Percentiles rank a stretch among this genome's conserved stretches.
phyloP scores from a whole-genome alignment of 768 basidiomycete genomes.

The Dioszegia aurantiaca region DNA sequence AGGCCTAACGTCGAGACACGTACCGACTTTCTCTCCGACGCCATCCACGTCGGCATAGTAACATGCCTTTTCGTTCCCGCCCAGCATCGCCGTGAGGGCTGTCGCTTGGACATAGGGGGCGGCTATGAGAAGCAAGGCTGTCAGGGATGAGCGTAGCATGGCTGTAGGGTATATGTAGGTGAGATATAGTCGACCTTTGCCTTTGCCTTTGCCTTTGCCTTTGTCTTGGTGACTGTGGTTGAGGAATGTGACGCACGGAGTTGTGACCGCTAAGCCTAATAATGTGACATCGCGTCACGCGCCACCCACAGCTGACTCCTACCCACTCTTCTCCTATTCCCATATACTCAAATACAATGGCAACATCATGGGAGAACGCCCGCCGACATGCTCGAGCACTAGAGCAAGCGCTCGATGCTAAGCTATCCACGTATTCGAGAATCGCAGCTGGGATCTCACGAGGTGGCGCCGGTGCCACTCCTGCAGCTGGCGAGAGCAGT shows the following conservation, averaged over 20 bases:
- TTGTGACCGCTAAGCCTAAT: too few species aligned
- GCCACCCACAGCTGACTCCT: too few species aligned
- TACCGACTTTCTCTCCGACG: slow-evolving; percentile 66
- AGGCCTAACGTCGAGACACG: slow-evolving; percentile 63
- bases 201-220: too few species aligned
- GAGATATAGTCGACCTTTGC: too few species aligned
- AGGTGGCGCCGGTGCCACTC: too few species aligned
- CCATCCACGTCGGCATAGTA: slow-evolving; percentile 92
- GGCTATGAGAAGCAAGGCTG: slow-evolving; percentile 11
- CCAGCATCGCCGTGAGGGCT: slow-evolving; percentile 51
- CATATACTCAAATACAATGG: slow-evolving; percentile 16
- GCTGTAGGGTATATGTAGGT: too few species aligned
- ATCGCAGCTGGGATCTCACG: slow-evolving; percentile 61
- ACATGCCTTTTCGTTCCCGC: slow-evolving; percentile 58
- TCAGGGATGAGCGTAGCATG: slow-evolving; percentile 4
- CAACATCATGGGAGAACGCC: slow-evolving; percentile 69
- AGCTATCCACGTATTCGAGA: slow-evolving; percentile 85
- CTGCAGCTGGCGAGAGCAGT: slow-evolving; percentile 53
- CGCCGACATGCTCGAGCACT: slow-evolving; percentile 89
- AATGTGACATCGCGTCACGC: too few species aligned
- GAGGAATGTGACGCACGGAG: too few species aligned
- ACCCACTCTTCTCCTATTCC: neutral
- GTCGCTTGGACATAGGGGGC: slow-evolving; percentile 30
- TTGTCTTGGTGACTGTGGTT: too few species aligned
- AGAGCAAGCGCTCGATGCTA: slow-evolving; percentile 86